A percentile compares a stretch with the other conserved stretches of the same genome.
Conservation (phyloP, 331 rosid genomes). For the Pyrus hybrid region DNA sequence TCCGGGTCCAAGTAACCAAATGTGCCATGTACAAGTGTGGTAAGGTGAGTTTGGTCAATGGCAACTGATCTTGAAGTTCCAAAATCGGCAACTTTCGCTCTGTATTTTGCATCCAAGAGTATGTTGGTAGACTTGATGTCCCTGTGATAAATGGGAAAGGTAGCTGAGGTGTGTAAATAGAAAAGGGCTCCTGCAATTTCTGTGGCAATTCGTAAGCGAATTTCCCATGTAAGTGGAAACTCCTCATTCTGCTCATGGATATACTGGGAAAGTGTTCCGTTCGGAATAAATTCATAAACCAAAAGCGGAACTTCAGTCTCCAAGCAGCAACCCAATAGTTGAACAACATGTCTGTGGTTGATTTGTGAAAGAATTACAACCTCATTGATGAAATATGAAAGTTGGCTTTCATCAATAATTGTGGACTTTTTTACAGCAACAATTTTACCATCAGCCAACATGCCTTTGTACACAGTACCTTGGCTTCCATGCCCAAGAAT, state of each 20-base stretch:
- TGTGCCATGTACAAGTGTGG: slow-evolving; percentile 17
- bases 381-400: slow-evolving; percentile 3
- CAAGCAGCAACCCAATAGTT: slow-evolving; percentile 19
- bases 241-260: slow-evolving; percentile 3
- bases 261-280: slow-evolving; percentile 14
- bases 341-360: slow-evolving; percentile 19
- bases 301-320: slow-evolving; percentile 24
- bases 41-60: slow-evolving; percentile 21
- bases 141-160: slow-evolving; percentile 18
- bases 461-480: slow-evolving; percentile 27
- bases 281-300: slow-evolving; percentile 21
- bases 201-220: slow-evolving; percentile 16
- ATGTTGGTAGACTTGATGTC: slow-evolving; percentile 25
- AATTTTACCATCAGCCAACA: slow-evolving; percentile 22
- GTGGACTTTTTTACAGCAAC: slow-evolving; percentile 19
- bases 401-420: background rate
- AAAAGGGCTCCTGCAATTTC: slow-evolving; percentile 21
- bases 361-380: slow-evolving; percentile 22
- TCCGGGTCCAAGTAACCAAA: slow-evolving; percentile 26
- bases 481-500: slow-evolving; percentile 24
- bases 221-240: slow-evolving; percentile 22
- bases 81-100: slow-evolving; percentile 23
- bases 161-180: slow-evolving; percentile 8
- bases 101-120: slow-evolving; percentile 15
- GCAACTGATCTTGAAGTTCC: slow-evolving; percentile 25